A percentile compares a stretch with the other conserved stretches of the same genome.
These are phyloP conservation scores for Claviceps monticola DNA, from an alignment of 2,329 filamentous ascomycete genomes.

Conservation along the genomic window DNA sequence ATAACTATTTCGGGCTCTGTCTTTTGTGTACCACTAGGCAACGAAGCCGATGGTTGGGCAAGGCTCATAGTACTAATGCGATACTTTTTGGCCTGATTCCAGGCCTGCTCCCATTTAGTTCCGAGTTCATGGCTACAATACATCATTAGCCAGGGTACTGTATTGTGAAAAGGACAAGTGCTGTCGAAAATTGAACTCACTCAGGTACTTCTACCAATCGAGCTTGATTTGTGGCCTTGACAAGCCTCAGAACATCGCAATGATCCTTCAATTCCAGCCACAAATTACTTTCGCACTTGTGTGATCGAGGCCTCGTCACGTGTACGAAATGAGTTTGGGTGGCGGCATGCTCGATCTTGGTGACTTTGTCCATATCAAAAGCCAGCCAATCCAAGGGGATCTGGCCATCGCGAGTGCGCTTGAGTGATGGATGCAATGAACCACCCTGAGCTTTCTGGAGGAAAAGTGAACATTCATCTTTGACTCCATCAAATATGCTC, in stretches of 20 bases:
- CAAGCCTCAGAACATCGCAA: neutral
- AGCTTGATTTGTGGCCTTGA: neutral
- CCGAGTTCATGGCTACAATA: neutral
- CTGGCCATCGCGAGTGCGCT: neutral
- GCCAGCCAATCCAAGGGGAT: conserved; percentile 4
- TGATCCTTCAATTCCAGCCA: conserved; percentile 11
- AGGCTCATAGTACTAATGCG: neutral
- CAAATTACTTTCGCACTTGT: conserved; percentile 5
- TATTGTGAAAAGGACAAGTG: neutral
- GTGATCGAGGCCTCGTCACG: conserved; percentile 11
- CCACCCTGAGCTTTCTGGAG: conserved; percentile 1
- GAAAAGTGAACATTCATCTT: neutral
- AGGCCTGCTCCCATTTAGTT: neutral
- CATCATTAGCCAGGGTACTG: neutral
- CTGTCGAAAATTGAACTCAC: neutral
- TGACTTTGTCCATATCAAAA: conserved; percentile 3
- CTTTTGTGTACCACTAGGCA: neutral
- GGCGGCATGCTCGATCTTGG: conserved; percentile 7
- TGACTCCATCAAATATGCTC: conserved; percentile 1
- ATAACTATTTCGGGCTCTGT: neutral
- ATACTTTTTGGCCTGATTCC: neutral
- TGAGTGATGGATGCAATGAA: neutral
- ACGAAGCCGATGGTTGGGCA: neutral
- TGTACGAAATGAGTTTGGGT: conserved; percentile 9
- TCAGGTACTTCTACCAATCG: neutral